Evolutionary conservation across 1,139 yeast genomes (phyloP).

Genomic region (Candida sp.): DNA sequence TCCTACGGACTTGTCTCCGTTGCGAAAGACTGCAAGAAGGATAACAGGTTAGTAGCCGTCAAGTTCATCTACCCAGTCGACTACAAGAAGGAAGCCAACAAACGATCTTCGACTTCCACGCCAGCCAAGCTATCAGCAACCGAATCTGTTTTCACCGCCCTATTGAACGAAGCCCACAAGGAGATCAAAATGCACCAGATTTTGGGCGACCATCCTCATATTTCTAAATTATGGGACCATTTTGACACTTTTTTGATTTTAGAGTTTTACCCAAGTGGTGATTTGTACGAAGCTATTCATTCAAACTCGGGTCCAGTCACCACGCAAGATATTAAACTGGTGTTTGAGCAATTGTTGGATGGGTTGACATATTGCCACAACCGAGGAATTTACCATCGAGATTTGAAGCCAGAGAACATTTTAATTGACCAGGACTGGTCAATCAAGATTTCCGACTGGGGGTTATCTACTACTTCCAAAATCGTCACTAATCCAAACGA

Average conservation of each 20-base stretch:
- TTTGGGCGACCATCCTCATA: constrained; percentile 67
- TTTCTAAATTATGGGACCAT: constrained; percentile 72
- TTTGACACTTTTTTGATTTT: constrained; percentile 82
- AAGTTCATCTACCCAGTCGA: constrained; percentile 71
- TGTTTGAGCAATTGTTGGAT: constrained; percentile 74
- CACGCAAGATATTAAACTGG: constrained; percentile 74
- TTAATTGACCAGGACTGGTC: constrained; percentile 80
- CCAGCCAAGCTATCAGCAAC: constrained; percentile 37
- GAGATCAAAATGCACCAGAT: constrained; percentile 78
- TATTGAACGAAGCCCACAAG: constrained; percentile 70
- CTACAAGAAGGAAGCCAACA: constrained; percentile 25
- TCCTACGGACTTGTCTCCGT: constrained; percentile 92
- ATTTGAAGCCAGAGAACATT: constrained; percentile 90
- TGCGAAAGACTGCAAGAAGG: constrained; percentile 67
- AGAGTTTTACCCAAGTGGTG: constrained; percentile 93
- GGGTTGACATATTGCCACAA: constrained; percentile 82
- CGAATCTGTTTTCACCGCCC: constrained; percentile 34
- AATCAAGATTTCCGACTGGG: constrained; percentile 91
- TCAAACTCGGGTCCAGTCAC: constrained; percentile 82
- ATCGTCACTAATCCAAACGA: constrained; percentile 58
- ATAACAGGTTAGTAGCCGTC: constrained; percentile 72
- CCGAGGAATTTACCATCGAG: constrained; percentile 80
- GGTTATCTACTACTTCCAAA: constrained; percentile 75
- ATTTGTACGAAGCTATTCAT: constrained; percentile 90
- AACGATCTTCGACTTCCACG: constrained; percentile 36